These are phyloP conservation scores for Ogataea neopini DNA, from an alignment of 805 yeast species.

Conservation along the genomic window DNA sequence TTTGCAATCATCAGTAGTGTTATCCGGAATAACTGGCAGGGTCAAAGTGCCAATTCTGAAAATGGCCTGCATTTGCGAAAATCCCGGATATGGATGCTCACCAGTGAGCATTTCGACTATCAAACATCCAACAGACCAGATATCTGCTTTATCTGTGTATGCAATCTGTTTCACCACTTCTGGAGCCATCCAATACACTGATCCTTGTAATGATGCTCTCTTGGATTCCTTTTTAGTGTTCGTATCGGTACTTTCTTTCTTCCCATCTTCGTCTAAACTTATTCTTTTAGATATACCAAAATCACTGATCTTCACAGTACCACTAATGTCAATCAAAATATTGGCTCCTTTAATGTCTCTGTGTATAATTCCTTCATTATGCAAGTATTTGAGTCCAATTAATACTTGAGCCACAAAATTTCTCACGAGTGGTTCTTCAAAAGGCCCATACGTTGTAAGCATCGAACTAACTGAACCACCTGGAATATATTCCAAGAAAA, in stretches of 20 bases:
- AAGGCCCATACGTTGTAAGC: conserved; percentile 59
- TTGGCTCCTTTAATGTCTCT: conserved; percentile 69
- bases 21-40: conserved; percentile 75
- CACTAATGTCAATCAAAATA: conserved; percentile 57
- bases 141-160: conserved; percentile 90
- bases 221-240: conserved; percentile 46
- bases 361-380: conserved; percentile 58
- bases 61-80: conserved; percentile 95
- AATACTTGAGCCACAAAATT: conserved; percentile 56
- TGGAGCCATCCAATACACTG: conserved; percentile 99
- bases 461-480: conserved; percentile 53
- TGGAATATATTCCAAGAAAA: conserved; percentile 59
- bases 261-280: conserved; percentile 17
- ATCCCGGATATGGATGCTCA: conserved; percentile 92
- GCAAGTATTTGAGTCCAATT: conserved; percentile 56
- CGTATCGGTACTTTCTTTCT: conserved; percentile 34
- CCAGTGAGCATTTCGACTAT: conserved; percentile 96
- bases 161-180: conserved; percentile 95
- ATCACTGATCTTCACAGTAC: conserved; percentile 64
- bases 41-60: conserved; percentile 88
- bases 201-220: conserved; percentile 89
- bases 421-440: conserved; percentile 58
- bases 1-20: conserved; percentile 66
- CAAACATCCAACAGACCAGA: conserved; percentile 96
- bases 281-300: conserved; percentile 67